These are phyloP conservation scores for Macrocystidia cucumis DNA, from an alignment of 1,284 basidiomycete genomes.

Conservation along the genomic window DNA sequence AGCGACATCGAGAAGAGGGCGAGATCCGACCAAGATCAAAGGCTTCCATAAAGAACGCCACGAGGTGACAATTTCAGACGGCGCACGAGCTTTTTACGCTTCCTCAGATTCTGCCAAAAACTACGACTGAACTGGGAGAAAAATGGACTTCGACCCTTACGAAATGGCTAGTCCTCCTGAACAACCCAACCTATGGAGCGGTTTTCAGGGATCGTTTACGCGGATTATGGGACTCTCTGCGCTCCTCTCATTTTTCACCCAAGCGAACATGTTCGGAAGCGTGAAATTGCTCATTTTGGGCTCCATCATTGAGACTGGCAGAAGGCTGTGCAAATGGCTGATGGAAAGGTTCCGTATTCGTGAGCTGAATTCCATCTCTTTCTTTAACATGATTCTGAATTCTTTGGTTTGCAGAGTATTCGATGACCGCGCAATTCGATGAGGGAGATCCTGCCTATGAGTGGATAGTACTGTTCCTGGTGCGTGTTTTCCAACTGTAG, in stretches of 20 bases:
- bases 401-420: constrained; percentile 31
- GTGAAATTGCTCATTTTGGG: constrained; percentile 33
- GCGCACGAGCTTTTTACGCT: too few species aligned
- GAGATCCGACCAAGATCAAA: too few species aligned
- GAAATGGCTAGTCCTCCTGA: too few species aligned
- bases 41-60: too few species aligned
- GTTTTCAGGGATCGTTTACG: constrained; percentile 9
- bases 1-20: too few species aligned
- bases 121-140: too few species aligned
- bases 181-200: too few species aligned
- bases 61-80: too few species aligned
- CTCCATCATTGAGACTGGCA: constrained; percentile 33
- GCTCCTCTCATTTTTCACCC: constrained; percentile 20
- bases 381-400: constrained; percentile 8
- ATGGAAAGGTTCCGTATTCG: constrained; percentile 33
- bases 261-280: constrained; percentile 20
- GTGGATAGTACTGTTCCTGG: constrained; percentile 39
- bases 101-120: too few species aligned
- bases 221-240: constrained; percentile 26
- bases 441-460: constrained; percentile 43
- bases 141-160: too few species aligned
- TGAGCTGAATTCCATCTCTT: constrained; percentile 18
- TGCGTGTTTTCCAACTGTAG: constrained; percentile 14
- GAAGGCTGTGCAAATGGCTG: constrained; percentile 35
- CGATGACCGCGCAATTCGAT: constrained; percentile 34